A percentile compares a stretch with the other conserved stretches of the same genome.
Evolutionary conservation across 805 yeast species (phyloP).

Genomic region (Saturnispora hagleri): DNA sequence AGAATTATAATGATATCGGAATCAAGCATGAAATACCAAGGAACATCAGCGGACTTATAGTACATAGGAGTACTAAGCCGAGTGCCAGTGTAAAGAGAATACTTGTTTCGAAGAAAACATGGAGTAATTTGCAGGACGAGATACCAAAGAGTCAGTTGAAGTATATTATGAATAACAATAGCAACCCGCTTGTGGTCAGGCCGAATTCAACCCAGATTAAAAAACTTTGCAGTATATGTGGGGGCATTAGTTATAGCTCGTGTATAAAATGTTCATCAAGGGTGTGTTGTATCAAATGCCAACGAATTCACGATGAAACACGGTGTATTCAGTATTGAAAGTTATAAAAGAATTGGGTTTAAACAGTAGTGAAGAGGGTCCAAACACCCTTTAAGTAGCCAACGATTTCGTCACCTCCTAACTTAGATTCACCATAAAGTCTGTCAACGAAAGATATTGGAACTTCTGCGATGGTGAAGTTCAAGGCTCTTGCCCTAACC

Average conservation of each 20-base stretch:
- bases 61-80: constrained; percentile 17
- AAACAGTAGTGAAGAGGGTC: constrained; percentile 56
- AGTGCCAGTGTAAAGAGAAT: constrained; percentile 31
- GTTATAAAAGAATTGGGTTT: constrained; percentile 6
- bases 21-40: constrained; percentile 32
- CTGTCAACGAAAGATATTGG: constrained; percentile 75
- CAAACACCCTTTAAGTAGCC: constrained; percentile 73
- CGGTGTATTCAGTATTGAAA: constrained; percentile 30
- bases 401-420: constrained; percentile 75
- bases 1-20: constrained; percentile 32
- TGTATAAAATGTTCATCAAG: constrained; percentile 35
- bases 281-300: constrained; percentile 34
- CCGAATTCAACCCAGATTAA: constrained; percentile 28
- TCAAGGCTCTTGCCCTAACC: constrained; percentile 70
- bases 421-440: constrained; percentile 67
- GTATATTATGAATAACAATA: constrained; percentile 16
- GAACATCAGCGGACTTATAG: constrained; percentile 14
- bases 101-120: constrained; percentile 32
- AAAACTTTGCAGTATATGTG: constrained; percentile 39
- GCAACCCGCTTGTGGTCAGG: constrained; percentile 23
- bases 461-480: constrained; percentile 68
- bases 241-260: constrained; percentile 32
- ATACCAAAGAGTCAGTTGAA: constrained; percentile 30
- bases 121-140: constrained; percentile 35
- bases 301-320: constrained; percentile 34